Evolutionary conservation across 805 yeast species (phyloP).

Genomic region (Candida taoyuanica): DNA sequence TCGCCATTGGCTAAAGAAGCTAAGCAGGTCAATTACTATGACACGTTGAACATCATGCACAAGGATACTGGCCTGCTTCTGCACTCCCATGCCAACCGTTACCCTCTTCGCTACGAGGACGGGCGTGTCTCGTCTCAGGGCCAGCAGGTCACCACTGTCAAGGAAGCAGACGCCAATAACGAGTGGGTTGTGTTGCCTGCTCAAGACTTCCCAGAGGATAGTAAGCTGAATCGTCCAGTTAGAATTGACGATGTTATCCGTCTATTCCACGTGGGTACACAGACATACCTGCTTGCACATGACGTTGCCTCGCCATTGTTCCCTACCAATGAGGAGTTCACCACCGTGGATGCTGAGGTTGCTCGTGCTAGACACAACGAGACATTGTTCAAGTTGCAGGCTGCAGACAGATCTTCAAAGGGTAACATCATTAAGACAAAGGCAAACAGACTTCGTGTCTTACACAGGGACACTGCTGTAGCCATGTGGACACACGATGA

Average conservation of each 20-base stretch:
- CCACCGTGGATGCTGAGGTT: conserved; percentile 60
- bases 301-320: conserved; percentile 93
- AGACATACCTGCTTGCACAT: conserved; percentile 79
- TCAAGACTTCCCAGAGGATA: conserved; percentile 36
- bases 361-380: conserved; percentile 58
- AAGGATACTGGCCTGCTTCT: conserved; percentile 72
- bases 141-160: conserved; percentile 83
- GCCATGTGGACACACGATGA: conserved; percentile 93
- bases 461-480: conserved; percentile 84
- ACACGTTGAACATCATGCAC: conserved; percentile 72
- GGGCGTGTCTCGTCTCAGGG: conserved; percentile 93
- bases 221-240: conserved; percentile 45
- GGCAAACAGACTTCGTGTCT: conserved; percentile 60
- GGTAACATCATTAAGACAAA: conserved; percentile 60
- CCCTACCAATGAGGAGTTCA: conserved; percentile 93
- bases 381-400: conserved; percentile 73
- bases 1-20: conserved; percentile 70
- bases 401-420: conserved; percentile 47
- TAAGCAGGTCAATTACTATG: conserved; percentile 68
- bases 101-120: conserved; percentile 92
- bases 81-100: conserved; percentile 72
- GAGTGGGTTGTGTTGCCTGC: conserved; percentile 84
- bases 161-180: conserved; percentile 57
- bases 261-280: conserved; percentile 74
- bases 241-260: conserved; percentile 71